A percentile compares a stretch with the other conserved stretches of the same genome.
These are phyloP conservation scores for Phyllosticta citriasiana DNA, from an alignment of 2,329 filamentous ascomycete genomes.

Conservation along the genomic window DNA sequence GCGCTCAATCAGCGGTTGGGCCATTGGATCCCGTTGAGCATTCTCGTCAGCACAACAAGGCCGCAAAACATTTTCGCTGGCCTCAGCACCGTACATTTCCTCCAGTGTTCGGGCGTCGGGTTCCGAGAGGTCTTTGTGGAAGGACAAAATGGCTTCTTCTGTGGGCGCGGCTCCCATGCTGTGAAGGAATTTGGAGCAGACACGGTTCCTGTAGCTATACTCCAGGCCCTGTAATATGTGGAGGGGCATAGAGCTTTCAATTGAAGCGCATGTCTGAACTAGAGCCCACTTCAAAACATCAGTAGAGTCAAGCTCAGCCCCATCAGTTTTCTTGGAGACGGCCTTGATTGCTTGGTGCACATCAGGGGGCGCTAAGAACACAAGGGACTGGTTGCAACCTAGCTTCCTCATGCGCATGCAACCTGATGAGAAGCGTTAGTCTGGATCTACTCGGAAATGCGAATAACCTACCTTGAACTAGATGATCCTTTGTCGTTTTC, in stretches of 20 bases:
- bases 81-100: slow-evolving; percentile 39
- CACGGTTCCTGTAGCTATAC: not conserved
- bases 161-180: not conserved
- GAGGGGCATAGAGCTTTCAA: not conserved
- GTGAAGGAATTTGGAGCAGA: not conserved
- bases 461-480: slow-evolving; percentile 48
- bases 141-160: not conserved
- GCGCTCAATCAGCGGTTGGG: not conserved
- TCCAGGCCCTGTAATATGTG: slow-evolving; percentile 1
- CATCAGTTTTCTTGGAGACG: not conserved
- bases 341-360: slow-evolving; percentile 42
- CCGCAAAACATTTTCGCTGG: slow-evolving; percentile 11
- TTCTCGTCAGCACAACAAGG: not conserved
- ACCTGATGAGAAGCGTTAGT: not conserved
- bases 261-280: not conserved
- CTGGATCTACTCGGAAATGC: slow-evolving; percentile 33
- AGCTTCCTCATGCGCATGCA: slow-evolving; percentile 6
- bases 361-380: slow-evolving; percentile 30
- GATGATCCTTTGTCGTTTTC: slow-evolving; percentile 54
- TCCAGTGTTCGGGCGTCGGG: slow-evolving; percentile 46
- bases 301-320: not conserved
- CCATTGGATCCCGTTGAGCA: not conserved
- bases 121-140: slow-evolving; percentile 20
- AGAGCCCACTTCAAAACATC: slow-evolving; percentile 2
- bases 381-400: slow-evolving; percentile 34